Conservation (phyloP, 2,329 filamentous ascomycete species). For the Exophiala alcalophila region DNA sequence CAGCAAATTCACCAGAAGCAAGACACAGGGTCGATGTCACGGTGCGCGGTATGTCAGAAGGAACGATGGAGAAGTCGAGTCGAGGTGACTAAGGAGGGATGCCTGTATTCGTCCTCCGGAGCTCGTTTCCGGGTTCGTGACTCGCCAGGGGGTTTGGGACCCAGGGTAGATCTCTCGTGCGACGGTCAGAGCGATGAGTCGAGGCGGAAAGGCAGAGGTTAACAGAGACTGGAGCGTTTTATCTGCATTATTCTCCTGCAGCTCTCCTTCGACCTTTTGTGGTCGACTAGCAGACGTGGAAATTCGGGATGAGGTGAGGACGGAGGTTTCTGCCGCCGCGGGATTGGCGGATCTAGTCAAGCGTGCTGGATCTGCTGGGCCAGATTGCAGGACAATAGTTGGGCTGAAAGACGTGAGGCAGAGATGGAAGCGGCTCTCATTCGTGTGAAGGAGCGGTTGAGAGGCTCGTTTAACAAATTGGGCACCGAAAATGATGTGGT, state of each 20-base stretch:
- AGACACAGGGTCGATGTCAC: constrained; percentile 3
- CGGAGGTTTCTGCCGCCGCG: background rate
- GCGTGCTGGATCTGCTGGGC: constrained; percentile 14
- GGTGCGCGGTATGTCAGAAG: constrained; percentile 6
- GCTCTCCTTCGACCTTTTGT: too few species aligned
- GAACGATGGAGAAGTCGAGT: constrained; percentile 7
- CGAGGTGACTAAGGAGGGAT: too few species aligned
- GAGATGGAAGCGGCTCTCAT: constrained; percentile 1
- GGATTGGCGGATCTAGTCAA: constrained; percentile 6
- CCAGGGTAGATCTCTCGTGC: too few species aligned
- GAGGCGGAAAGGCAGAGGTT: too few species aligned
- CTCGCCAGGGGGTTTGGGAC: too few species aligned
- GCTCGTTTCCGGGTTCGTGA: too few species aligned
- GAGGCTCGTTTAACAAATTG: background rate
- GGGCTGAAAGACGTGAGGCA: background rate
- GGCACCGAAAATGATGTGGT: too few species aligned
- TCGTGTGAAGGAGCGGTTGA: constrained; percentile 4
- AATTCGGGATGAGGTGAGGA: constrained; percentile 3
- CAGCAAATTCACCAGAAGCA: constrained; percentile 1
- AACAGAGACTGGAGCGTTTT: too few species aligned
- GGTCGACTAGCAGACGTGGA: too few species aligned
- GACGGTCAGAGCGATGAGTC: too few species aligned
- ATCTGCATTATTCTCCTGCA: too few species aligned
- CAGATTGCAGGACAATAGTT: background rate
- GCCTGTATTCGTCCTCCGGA: too few species aligned